Evolutionary conservation across 140 eudicot genomes (phyloP), one percentile per base, ranked within the genome.

Genomic region (Stevia rebaudiana): DNA sequence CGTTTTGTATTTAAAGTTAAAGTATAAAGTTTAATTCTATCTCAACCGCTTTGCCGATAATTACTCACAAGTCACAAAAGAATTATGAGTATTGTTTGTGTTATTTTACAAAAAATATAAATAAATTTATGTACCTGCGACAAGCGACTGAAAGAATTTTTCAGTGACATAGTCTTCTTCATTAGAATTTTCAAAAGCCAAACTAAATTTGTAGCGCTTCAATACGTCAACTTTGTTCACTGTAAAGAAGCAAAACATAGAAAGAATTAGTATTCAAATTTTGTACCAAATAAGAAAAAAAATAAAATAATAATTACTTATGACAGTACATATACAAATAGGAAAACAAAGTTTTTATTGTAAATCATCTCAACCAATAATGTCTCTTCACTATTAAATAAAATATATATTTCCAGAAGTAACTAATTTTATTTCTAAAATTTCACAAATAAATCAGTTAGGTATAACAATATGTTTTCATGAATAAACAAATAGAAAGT

Each of bases 111-210:
- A n/a, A 8, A 43, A 74, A 62, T 11, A 52, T 13, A 33, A 55
- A 35, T 9, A 49, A 51, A 25, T 17, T 15, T 5, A 8, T 51
- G 7, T 84, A 91, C 98, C 98, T 64, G 98, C 96, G 46, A 91
- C 98, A 70, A 91, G 98, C 63, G 98, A 91, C 81, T 91, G 98
- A 75, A 91, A 91, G 70, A 80, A 91, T 49, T 91, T 91, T 61
- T 91, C 98, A 5, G 98, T 87, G 36, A 91, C 98, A 68, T 91
- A 91, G 50, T 91, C 98, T 82, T 91, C 98, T 82, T 87, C 98
- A 54, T 87, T 83, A 33, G 98, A 91, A 69, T 91, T 91, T 69
- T 91, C 98, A 71, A 91, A 91, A 61, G 98, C 98, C 78, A 91
- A 81, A 78, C 98, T 91, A 62, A 91, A 91, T 70, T 77, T 91